A percentile compares a stretch with the other conserved stretches of the same genome.
Evolutionary conservation across 2,329 filamentous ascomycete genomes (phyloP).

Genomic region (Stylonectria norvegica): DNA sequence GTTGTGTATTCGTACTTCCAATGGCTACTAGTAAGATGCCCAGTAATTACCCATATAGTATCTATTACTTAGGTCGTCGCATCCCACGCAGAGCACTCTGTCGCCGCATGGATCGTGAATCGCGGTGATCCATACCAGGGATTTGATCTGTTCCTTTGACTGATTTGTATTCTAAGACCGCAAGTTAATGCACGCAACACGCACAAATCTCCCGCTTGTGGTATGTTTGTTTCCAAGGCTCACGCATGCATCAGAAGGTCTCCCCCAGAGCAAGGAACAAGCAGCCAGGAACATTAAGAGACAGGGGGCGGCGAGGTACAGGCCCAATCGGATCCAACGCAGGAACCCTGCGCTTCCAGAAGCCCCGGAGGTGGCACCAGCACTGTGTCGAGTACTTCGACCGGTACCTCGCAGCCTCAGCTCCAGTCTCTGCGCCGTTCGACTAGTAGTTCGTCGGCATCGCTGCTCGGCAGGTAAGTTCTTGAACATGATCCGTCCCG

Average conservation of each 20-base stretch:
- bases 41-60: no score
- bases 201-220: conserved; percentile 25
- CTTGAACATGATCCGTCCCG: no score
- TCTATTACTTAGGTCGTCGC: no score
- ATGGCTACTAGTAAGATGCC: no score
- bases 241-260: conserved; percentile 23
- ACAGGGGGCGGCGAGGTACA: no score
- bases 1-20: no score
- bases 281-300: no score
- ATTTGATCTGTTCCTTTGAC: no score
- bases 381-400: conserved; percentile 21
- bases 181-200: conserved; percentile 28
- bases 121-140: conserved; percentile 3
- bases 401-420: conserved; percentile 4
- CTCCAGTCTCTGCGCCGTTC: no score
- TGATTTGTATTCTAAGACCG: conserved; percentile 18
- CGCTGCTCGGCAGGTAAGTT: no score
- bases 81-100: no score
- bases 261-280: conserved; percentile 17
- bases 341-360: conserved; percentile 14
- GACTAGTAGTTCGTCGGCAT: no score
- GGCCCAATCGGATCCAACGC: conserved; percentile 27
- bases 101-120: conserved; percentile 4
- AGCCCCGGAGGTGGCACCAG: conserved; percentile 9
- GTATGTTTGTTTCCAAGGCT: conserved; percentile 23